These are phyloP conservation scores for Globisporangium nagaii DNA, from an alignment of 352 stramenopile genomes.

Conservation along the genomic window DNA sequence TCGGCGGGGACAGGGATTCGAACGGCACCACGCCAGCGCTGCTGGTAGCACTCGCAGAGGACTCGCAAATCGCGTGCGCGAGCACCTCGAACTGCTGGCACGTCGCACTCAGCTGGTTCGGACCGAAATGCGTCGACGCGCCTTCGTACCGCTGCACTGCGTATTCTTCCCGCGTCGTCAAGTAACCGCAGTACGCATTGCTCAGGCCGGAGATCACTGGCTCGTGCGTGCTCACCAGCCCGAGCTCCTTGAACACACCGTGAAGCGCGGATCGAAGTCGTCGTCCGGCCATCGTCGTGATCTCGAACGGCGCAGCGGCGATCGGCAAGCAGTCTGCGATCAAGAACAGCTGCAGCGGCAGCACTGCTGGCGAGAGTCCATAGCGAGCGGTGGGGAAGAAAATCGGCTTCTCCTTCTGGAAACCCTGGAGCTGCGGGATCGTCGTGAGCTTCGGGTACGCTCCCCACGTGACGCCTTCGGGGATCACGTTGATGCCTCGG, in stretches of 20 bases:
- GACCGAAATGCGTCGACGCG: slow-evolving; percentile 85
- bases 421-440: slow-evolving; percentile 60
- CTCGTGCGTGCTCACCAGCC: slow-evolving; percentile 11
- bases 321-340: slow-evolving; percentile 55
- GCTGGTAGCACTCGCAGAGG: slow-evolving; percentile 6
- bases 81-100: slow-evolving; percentile 79
- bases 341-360: slow-evolving; percentile 69
- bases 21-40: slow-evolving; percentile 11
- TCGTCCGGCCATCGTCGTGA: slow-evolving; percentile 80
- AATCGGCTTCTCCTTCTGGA: slow-evolving; percentile 77
- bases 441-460: slow-evolving; percentile 67
- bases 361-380: slow-evolving; percentile 58
- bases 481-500: slow-evolving; percentile 49
- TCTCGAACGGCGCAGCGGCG: slow-evolving; percentile 76
- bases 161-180: slow-evolving; percentile 85
- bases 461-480: slow-evolving; percentile 64
- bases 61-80: slow-evolving; percentile 18
- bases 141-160: slow-evolving; percentile 85
- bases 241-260: slow-evolving; percentile 18
- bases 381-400: slow-evolving; percentile 75
- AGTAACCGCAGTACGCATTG: slow-evolving; percentile 84
- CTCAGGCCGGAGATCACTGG: slow-evolving; percentile 68
- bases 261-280: slow-evolving; percentile 45
- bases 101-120: slow-evolving; percentile 76
- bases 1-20: slow-evolving; percentile 29